Evolutionary conservation across 1,284 basidiomycete genomes (phyloP).

Genomic region (Ustilago crameri): DNA sequence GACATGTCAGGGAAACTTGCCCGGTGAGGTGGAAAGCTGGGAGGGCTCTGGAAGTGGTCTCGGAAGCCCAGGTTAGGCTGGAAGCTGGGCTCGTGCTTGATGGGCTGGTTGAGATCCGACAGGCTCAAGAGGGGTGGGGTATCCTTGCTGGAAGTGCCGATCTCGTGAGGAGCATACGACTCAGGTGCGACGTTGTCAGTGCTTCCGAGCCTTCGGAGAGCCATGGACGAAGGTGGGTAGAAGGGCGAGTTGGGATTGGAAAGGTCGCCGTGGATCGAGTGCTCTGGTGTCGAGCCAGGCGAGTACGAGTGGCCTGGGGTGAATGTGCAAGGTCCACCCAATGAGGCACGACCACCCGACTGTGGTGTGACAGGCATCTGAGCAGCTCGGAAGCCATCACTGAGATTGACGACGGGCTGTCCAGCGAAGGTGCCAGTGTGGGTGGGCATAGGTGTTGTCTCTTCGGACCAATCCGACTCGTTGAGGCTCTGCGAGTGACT

Average conservation of each 20-base stretch:
- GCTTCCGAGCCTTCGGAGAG: slow-evolving; percentile 34
- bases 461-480: slow-evolving; percentile 49
- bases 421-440: slow-evolving; percentile 45
- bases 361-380: slow-evolving; percentile 38
- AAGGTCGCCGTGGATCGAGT: slow-evolving; percentile 33
- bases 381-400: slow-evolving; percentile 39
- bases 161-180: slow-evolving; percentile 29
- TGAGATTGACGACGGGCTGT: slow-evolving; percentile 36
- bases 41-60: slow-evolving; percentile 38
- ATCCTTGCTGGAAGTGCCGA: slow-evolving; percentile 19
- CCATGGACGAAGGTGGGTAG: slow-evolving; percentile 27
- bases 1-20: slow-evolving; percentile 32
- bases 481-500: slow-evolving; percentile 14
- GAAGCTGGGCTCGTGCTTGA: slow-evolving; percentile 41
- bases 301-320: slow-evolving; percentile 51
- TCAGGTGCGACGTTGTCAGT: slow-evolving; percentile 25
- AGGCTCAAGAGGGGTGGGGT: slow-evolving; percentile 37
- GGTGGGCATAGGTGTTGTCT: slow-evolving; percentile 54
- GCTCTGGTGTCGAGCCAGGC: slow-evolving; percentile 43
- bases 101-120: slow-evolving; percentile 15
- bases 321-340: slow-evolving; percentile 30
- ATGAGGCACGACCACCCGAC: slow-evolving; percentile 26
- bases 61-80: slow-evolving; percentile 44
- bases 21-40: slow-evolving; percentile 22
- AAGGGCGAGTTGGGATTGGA: slow-evolving; percentile 42